Evolutionary conservation across 2,329 filamentous ascomycete species (phyloP).

Genomic region (Fusarium tjaetaba): DNA sequence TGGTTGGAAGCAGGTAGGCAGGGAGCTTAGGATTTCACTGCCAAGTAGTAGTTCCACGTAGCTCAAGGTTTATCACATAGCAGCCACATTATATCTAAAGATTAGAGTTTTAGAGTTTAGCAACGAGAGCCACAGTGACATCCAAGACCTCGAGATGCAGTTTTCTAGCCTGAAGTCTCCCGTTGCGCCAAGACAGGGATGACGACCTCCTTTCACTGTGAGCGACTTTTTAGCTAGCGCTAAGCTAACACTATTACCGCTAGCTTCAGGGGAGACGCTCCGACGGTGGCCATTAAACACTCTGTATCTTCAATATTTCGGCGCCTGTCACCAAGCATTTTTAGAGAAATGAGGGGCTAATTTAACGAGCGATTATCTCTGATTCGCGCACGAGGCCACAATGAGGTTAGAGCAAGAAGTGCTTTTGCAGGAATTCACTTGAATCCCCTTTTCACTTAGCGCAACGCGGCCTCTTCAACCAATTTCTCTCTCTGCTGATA

Average conservation of each 20-base stretch:
- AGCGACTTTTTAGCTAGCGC: background rate
- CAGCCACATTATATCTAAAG: too few relatives aligned
- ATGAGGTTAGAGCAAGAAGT: background rate
- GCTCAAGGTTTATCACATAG: background rate
- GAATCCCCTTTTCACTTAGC: background rate
- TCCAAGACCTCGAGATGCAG: background rate
- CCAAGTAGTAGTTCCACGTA: background rate
- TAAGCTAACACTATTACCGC: background rate
- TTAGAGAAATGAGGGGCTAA: background rate
- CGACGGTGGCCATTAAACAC: background rate
- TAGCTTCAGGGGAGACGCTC: background rate
- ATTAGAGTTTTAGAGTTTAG: background rate
- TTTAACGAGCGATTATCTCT: background rate
- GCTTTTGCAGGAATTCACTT: background rate
- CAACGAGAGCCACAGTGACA: background rate
- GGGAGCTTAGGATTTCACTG: background rate
- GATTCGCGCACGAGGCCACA: background rate
- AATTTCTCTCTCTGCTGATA: too few relatives aligned
- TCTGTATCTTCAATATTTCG: background rate
- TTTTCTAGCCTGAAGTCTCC: background rate
- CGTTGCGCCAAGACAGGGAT: background rate
- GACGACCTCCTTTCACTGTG: background rate
- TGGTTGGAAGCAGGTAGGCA: background rate
- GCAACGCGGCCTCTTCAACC: background rate
- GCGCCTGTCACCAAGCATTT: background rate